Conservation (phyloP, 306 rosid species). For the Cucurbita maxima region DNA sequence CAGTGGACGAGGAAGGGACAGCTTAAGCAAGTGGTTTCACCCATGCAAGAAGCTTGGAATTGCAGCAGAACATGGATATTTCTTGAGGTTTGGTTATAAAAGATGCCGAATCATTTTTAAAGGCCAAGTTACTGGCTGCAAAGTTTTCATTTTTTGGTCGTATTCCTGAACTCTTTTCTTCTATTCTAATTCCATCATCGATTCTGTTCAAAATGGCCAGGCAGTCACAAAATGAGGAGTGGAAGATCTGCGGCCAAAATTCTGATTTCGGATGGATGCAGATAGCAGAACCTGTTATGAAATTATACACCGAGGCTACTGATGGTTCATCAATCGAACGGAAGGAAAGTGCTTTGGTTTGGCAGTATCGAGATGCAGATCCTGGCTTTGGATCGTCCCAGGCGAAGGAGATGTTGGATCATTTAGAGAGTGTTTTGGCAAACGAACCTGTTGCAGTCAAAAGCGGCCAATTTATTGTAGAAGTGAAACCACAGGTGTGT, state of each 20-base stretch:
- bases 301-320: conserved; percentile 63
- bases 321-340: conserved; percentile 65
- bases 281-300: conserved; percentile 64
- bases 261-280: conserved; percentile 69
- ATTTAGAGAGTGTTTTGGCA: conserved; percentile 73
- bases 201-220: conserved; percentile 16
- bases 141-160: not conserved
- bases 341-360: conserved; percentile 72
- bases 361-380: conserved; percentile 75
- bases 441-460: conserved; percentile 80
- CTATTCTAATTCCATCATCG: not conserved
- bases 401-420: conserved; percentile 78
- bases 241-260: conserved; percentile 46
- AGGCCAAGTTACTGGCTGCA: not conserved
- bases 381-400: conserved; percentile 65
- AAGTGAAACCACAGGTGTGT: conserved; percentile 70
- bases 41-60: conserved; percentile 58
- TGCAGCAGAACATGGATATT: conserved; percentile 77
- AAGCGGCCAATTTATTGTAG: conserved; percentile 66
- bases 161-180: not conserved
- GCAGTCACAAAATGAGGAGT: conserved; percentile 39
- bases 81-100: conserved; percentile 31
- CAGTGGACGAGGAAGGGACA: conserved; percentile 59
- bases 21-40: conserved; percentile 57
- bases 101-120: not conserved